These are phyloP conservation scores for Teratosphaeria viscida DNA, from an alignment of 2,329 filamentous ascomycete species.

Conservation along the genomic window DNA sequence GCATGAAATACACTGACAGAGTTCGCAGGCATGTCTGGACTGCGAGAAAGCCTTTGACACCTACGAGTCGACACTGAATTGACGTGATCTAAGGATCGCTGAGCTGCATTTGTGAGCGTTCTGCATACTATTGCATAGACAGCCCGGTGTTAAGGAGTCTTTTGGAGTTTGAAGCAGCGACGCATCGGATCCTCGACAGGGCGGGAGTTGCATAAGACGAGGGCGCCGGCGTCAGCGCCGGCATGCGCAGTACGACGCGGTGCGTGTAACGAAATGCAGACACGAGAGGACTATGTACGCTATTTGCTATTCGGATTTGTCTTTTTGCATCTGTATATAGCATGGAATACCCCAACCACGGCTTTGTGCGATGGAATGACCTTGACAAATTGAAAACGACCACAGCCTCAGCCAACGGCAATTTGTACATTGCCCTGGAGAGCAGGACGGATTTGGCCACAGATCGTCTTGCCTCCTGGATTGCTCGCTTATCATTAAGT, in stretches of 20 bases:
- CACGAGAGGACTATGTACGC: not conserved
- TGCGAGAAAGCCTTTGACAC: constrained; percentile 29
- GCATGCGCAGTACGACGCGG: not conserved
- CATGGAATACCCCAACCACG: not conserved
- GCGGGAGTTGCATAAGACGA: not conserved
- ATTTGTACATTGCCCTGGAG: not conserved
- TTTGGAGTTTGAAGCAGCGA: not conserved
- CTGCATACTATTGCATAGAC: not conserved
- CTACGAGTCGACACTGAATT: not conserved
- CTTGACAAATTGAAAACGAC: not conserved
- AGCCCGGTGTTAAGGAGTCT: not conserved
- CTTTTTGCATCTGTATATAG: not conserved
- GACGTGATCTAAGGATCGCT: not conserved
- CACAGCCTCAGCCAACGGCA: not conserved
- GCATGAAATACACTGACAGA: constrained; percentile 7
- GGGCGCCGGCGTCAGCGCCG: not conserved
- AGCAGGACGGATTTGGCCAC: not conserved
- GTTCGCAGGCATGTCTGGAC: constrained; percentile 36
- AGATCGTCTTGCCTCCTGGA: not conserved
- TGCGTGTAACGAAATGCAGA: not conserved
- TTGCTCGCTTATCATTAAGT: not conserved
- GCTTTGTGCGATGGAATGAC: not conserved
- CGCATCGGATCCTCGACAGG: not conserved
- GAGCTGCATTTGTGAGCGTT: not conserved
- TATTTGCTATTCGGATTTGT: not conserved